Base-by-base conservation (phyloP, 2,329 filamentous ascomycete species). In the Fusarium temperatum region DNA sequence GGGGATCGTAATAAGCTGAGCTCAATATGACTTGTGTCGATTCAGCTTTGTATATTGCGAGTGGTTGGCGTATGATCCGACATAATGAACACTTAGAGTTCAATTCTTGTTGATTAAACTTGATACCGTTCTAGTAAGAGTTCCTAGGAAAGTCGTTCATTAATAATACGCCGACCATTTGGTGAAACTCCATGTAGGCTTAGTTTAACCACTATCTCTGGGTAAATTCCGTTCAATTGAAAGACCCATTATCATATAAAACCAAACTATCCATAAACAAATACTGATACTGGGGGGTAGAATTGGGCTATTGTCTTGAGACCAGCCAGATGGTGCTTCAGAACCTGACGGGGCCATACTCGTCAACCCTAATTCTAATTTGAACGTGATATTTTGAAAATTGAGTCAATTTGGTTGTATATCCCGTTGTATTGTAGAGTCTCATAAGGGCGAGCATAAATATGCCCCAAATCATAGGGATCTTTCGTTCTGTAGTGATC, bases 361-460 rank as follows among this genome's bases (percentile, higher is more conserved):
- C 14, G 12, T 26, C 18, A 26, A 26, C 4, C 20, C 6, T 22
- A 18, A 38, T 9, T 36, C 32, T 12, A 26, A 38, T 12, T 12
- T 7, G 17, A 36, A 22, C 32, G 26, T 22, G 30, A 26, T 38
- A 38, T 26, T 8, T 22, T 10, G n/a, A 26, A 7, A 8, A 15
- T 5, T 2, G 18, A 36, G 3, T 26, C 3, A 17, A 36, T 53
- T 8, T 20, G 11, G 6, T 9, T 3, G 22, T 24, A n/a, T 51
- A 0, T 32, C 8, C 4, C 3, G 3, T 32, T 2, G 4, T 14
- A 13, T 24, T 5, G 14, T 20, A 32, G 15, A 24, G 12, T 15
- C 6, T 14, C 8, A 3, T 14, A 17, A 24, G 20, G n/a, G 9
- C 12, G 48, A 51, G 30, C 8, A 35, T 18, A 20, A 24, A 35